Conservation (phyloP, 306 rosid genomes). For the Mucuna pruriens region DNA sequence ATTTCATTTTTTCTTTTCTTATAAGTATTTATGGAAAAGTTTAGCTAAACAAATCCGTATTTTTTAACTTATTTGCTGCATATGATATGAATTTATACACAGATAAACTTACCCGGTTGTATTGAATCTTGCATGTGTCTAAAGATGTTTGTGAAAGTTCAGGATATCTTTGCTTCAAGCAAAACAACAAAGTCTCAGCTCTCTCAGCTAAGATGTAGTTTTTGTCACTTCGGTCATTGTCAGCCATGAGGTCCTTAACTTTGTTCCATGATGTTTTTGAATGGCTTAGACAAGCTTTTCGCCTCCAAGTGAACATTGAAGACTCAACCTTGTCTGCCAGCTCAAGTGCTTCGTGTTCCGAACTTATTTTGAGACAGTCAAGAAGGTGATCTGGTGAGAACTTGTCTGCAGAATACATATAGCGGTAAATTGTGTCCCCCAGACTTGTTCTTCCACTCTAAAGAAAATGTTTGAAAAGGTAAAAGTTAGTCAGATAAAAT, state of each 20-base stretch:
- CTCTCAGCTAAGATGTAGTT: conserved; percentile 81
- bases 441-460: conserved; percentile 88
- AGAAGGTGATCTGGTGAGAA: conserved; percentile 76
- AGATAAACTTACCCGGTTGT: conserved; percentile 61
- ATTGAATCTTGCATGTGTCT: conserved; percentile 93
- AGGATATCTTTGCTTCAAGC: conserved; percentile 90
- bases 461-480: conserved; percentile 15
- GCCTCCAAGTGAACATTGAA: conserved; percentile 97
- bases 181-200: conserved; percentile 73
- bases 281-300: conserved; percentile 82
- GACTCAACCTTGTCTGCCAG: conserved; percentile 86
- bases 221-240: conserved; percentile 65
- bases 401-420: conserved; percentile 62
- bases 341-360: conserved; percentile 94
- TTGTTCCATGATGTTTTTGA: conserved; percentile 91
- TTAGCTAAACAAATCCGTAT: too few relatives aligned
- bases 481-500: not conserved
- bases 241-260: conserved; percentile 83
- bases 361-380: conserved; percentile 65
- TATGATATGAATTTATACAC: conserved; percentile 11
- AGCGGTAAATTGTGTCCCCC: conserved; percentile 81
- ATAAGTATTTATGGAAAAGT: too few relatives aligned
- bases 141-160: conserved; percentile 90
- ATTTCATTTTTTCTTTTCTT: too few relatives aligned
- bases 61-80: not conserved